A percentile compares a stretch with the other conserved stretches of the same genome.
Evolutionary conservation across 1,139 yeast species (phyloP).

Genomic region (Yamadazyma atmosphaerica): DNA sequence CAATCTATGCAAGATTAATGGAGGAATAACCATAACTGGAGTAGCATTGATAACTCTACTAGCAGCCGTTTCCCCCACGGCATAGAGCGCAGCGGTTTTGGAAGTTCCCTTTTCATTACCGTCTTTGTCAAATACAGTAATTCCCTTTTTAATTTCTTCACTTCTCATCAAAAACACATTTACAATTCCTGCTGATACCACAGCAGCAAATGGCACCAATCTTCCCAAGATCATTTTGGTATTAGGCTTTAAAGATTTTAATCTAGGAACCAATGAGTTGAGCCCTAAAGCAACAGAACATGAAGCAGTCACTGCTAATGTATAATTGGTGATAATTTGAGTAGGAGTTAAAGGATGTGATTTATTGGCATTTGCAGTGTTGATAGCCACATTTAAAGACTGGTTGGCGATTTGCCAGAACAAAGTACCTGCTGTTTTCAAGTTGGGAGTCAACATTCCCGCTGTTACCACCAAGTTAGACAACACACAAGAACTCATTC

Average conservation of each 20-base stretch:
- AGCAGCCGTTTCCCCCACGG: slow-evolving; percentile 96
- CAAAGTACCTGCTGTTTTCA: slow-evolving; percentile 85
- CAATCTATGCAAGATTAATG: slow-evolving; percentile 72
- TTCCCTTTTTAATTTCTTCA: slow-evolving; percentile 88
- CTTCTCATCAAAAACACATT: slow-evolving; percentile 95
- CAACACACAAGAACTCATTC: slow-evolving; percentile 95
- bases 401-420: slow-evolving; percentile 99
- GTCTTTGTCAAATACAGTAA: slow-evolving; percentile 62
- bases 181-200: slow-evolving; percentile 92
- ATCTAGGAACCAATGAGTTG: slow-evolving; percentile 80
- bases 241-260: slow-evolving; percentile 64
- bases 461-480: slow-evolving; percentile 93
- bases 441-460: slow-evolving; percentile 94
- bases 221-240: slow-evolving; percentile 76
- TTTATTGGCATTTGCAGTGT: slow-evolving; percentile 94
- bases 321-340: slow-evolving; percentile 76
- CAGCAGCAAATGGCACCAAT: slow-evolving; percentile 96
- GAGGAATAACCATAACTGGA: slow-evolving; percentile 96
- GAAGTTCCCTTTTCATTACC: slow-evolving; percentile 78
- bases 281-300: slow-evolving; percentile 94
- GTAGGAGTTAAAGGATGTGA: slow-evolving; percentile 82
- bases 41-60: slow-evolving; percentile 95
- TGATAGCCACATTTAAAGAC: slow-evolving; percentile 92
- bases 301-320: slow-evolving; percentile 89
- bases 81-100: slow-evolving; percentile 81